Base-by-base conservation (phyloP, 2,329 filamentous ascomycete genomes). In the Chaetothyriales sp. region DNA sequence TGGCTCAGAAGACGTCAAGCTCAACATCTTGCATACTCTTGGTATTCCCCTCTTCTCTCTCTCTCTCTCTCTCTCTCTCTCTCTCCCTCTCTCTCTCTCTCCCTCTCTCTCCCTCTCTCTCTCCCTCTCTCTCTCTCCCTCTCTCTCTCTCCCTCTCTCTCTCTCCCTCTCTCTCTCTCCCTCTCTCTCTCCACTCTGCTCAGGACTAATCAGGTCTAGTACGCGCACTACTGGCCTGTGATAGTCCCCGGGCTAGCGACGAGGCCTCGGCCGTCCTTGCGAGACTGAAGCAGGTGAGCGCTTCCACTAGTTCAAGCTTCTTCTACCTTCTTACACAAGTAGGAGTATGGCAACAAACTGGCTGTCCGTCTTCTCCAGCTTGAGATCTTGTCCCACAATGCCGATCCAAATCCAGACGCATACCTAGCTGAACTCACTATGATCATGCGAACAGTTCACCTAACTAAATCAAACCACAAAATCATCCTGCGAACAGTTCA, bases 351-450 rank as follows among this genome's bases (percentile, higher is more conserved):
- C 1, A 75, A 83, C 55, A 81, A 81, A 54, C 73, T 85, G 20
- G 68, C 83, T 0, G 77, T 89, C 2, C 67, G 80, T 4, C 69
- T 90, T 5, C 71, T 92, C 54, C 81, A 78, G 53, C 72, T 94
- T 1, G 82, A 88, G 57, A 61, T 87, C 9, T 68, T 89, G 13
- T 53, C 56, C n/a, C 62, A 58, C n/a, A 63, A 67, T 28, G 50
- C 59, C 13, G 58, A 59, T 0, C 55, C 70, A 2, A 64, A 76
- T 52, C 50, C 57, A 5, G 61, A 67, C 7, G 62, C 66, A 18
- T 74, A 74, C 54, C 67, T 67, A 47, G 57, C 65, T 52, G 75
- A 81, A 69, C 2, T 82, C 77, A 57, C 67, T 69, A 2, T 67
- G 67, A 33, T 92, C 70, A 74, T 86, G 15, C 72, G 74, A 9